Conservation (phyloP, 2,329 filamentous ascomycete genomes). For the Fusarium illudens region DNA sequence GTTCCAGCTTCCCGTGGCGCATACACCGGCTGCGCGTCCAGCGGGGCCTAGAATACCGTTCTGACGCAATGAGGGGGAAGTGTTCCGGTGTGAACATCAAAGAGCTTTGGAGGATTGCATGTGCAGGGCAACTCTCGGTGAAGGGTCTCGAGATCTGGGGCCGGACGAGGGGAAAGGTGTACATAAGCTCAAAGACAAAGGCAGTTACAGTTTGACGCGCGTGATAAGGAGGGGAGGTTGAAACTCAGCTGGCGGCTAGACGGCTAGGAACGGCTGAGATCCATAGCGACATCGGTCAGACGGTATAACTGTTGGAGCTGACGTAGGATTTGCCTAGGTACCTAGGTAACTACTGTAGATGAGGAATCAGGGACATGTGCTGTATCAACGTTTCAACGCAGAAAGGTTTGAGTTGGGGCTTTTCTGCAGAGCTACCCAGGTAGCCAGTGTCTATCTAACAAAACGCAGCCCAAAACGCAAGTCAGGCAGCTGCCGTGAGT, state of each 20-base stretch:
- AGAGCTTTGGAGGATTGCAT: conserved; percentile 6
- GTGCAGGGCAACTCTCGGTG: conserved; percentile 11
- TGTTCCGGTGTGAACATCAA: not conserved
- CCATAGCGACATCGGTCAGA: not conserved
- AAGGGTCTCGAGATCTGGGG: not conserved
- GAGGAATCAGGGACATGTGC: not conserved
- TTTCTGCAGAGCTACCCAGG: conserved; percentile 8
- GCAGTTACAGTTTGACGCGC: not conserved
- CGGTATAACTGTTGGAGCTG: conserved; percentile 18
- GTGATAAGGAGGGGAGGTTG: not conserved
- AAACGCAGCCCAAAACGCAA: not conserved
- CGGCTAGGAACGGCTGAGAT: conserved; percentile 16
- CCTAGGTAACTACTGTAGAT: too few relatives aligned
- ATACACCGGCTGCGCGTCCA: conserved; percentile 25
- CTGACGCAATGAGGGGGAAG: conserved; percentile 22
- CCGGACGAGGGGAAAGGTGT: not conserved
- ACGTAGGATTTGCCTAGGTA: conserved; percentile 19
- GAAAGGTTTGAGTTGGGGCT: conserved; percentile 5
- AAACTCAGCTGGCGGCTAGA: conserved; percentile 10
- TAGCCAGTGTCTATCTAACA: not conserved
- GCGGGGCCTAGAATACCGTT: conserved; percentile 18
- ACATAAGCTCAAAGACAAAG: not conserved
- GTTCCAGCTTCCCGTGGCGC: conserved; percentile 24
- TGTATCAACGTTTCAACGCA: not conserved
- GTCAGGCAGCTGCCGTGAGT: conserved; percentile 1